Evolutionary conservation across 78 protist genomes (phyloP).

Genomic region (Dictyostelium capitatum): DNA sequence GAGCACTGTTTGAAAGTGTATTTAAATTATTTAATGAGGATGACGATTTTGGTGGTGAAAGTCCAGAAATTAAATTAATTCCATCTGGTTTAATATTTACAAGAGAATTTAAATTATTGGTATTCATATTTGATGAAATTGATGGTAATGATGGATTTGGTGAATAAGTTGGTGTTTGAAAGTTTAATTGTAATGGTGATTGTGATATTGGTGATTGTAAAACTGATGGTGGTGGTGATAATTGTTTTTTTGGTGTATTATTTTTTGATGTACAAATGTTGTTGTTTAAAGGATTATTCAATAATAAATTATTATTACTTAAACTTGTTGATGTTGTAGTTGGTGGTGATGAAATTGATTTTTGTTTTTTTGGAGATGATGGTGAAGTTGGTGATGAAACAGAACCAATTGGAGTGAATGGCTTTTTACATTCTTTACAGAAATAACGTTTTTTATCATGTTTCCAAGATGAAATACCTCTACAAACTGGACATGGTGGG

Average conservation of each 20-base stretch:
- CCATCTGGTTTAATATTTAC: conserved; percentile 23
- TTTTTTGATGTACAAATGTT: neutral
- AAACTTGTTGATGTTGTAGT: neutral
- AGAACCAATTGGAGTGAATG: conserved; percentile 59
- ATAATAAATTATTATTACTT: neutral
- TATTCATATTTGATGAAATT: neutral
- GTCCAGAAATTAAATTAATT: neutral
- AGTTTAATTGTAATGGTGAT: conserved; percentile 21
- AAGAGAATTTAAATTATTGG: neutral
- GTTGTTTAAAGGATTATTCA: too few relatives aligned
- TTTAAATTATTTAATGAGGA: neutral
- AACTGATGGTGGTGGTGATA: conserved; percentile 19
- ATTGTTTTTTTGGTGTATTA: conserved; percentile 16
- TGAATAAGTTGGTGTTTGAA: conserved; percentile 24
- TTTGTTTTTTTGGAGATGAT: neutral
- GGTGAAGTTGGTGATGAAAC: conserved; percentile 1
- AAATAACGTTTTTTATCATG: conserved; percentile 82
- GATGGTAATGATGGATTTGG: conserved; percentile 16
- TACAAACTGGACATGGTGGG: conserved; percentile 43
- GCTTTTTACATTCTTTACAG: conserved; percentile 77
- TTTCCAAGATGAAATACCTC: conserved; percentile 56
- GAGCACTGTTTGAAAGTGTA: neutral
- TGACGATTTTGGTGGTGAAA: conserved; percentile 1
- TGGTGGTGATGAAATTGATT: neutral
- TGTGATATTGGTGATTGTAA: conserved; percentile 22